Conservation (phyloP, 805 yeast species). For the Cyberlindnera euphorbiae region DNA sequence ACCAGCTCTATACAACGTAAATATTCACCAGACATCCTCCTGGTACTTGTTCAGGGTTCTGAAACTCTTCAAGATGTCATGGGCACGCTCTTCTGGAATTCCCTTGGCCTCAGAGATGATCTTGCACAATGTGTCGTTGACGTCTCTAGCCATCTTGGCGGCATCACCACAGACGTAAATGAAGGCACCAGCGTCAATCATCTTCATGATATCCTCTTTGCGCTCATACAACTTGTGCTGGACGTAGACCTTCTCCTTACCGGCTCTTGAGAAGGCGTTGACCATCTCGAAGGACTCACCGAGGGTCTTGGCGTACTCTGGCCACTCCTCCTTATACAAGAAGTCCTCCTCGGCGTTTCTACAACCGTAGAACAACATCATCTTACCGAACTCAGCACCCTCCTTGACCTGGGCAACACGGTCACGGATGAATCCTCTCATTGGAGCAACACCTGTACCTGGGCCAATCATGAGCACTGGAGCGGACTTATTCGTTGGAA, state of each 20-base stretch:
- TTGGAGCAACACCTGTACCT: slow-evolving; percentile 98
- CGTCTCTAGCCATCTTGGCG: slow-evolving; percentile 91
- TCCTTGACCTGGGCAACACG: slow-evolving; percentile 52
- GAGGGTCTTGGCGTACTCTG: slow-evolving; percentile 55
- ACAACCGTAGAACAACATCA: slow-evolving; percentile 81
- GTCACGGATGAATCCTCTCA: slow-evolving; percentile 92
- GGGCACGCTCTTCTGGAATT: slow-evolving; percentile 63
- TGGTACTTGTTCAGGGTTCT: slow-evolving; percentile 86
- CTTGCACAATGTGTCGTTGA: slow-evolving; percentile 60
- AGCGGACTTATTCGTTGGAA: slow-evolving; percentile 77
- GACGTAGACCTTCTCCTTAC: slow-evolving; percentile 64
- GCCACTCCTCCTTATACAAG: slow-evolving; percentile 89
- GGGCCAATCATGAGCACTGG: slow-evolving; percentile 95
- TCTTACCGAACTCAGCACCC: slow-evolving; percentile 59
- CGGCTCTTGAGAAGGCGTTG: slow-evolving; percentile 85
- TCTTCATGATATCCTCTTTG: slow-evolving; percentile 34
- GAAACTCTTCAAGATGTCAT: slow-evolving; percentile 69
- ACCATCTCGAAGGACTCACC: slow-evolving; percentile 58
- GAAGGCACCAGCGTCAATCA: slow-evolving; percentile 73
- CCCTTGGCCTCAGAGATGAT: slow-evolving; percentile 61
- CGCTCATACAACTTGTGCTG: slow-evolving; percentile 68
- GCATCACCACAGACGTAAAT: slow-evolving; percentile 98
- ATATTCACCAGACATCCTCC: slow-evolving; percentile 89
- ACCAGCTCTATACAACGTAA: neutral
- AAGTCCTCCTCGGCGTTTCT: slow-evolving; percentile 76